phyloP scores from a whole-genome alignment of 805 yeast genomes.

The Lipomyces yamanashiensis region DNA sequence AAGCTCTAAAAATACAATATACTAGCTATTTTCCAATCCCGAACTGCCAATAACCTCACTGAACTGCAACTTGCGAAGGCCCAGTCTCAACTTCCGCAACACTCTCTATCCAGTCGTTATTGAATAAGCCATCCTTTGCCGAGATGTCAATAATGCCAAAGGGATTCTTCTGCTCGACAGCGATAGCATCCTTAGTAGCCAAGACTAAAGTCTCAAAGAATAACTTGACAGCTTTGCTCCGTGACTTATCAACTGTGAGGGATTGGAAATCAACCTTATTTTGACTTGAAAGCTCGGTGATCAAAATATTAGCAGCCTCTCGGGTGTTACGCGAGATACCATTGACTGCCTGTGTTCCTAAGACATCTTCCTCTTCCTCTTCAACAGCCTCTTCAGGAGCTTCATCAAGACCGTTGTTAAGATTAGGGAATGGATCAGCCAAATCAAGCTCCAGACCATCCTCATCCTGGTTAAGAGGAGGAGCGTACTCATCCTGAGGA shows the following conservation, averaged over 20 bases:
- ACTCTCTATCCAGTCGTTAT: constrained; percentile 12
- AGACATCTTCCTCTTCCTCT: constrained; percentile 16
- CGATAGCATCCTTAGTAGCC: constrained; percentile 75
- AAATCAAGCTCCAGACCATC: constrained; percentile 21
- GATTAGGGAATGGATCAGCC: constrained; percentile 18
- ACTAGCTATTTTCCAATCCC: too few relatives aligned
- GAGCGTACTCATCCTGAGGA: constrained; percentile 12
- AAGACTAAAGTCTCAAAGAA: constrained; percentile 84
- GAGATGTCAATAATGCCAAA: constrained; percentile 64
- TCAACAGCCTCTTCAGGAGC: constrained; percentile 6
- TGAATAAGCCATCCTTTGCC: constrained; percentile 51
- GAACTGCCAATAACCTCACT: not conserved
- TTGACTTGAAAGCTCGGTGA: constrained; percentile 43
- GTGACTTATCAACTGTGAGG: constrained; percentile 43
- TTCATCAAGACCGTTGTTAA: not conserved
- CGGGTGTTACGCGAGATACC: constrained; percentile 50
- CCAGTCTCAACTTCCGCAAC: not conserved
- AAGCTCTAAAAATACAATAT: too few relatives aligned
- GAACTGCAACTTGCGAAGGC: not conserved
- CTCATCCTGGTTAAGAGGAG: not conserved
- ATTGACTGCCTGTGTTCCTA: constrained; percentile 31
- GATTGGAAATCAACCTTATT: constrained; percentile 43
- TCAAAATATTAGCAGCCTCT: constrained; percentile 57
- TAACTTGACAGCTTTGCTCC: constrained; percentile 66
- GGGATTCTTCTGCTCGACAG: constrained; percentile 61